Evolutionary conservation across 2,329 filamentous ascomycete genomes (phyloP), one percentile per base, ranked within the genome.

Genomic region (Coniella lustricola): DNA sequence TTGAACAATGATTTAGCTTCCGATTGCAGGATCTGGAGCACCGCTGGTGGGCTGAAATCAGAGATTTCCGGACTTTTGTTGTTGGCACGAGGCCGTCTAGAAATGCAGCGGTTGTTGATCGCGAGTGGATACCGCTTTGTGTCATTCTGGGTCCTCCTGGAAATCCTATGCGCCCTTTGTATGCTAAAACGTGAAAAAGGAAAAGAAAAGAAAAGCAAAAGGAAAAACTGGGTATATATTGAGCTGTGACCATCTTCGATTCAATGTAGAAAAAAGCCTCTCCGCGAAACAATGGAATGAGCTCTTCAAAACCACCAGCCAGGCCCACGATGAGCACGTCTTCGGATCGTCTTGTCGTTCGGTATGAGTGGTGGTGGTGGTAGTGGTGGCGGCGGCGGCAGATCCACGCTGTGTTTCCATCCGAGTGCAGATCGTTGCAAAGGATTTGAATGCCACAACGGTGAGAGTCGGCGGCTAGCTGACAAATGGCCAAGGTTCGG

Each of bases 191-290:
- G 25, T 29, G 10, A 40, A 14, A 34, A 25, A n/a, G n/a, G n/a
- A n/a, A n/a, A n/a, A n/a, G n/a, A n/a, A n/a, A n/a, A n/a, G n/a
- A n/a, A n/a, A n/a, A n/a, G n/a, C n/a, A 12, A 31, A 37, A 29
- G 36, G 44, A 45, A 35, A 34, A 46, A 42, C 43, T 21, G 48
- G 50, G 50, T 53, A 53, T 50, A 40, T 34, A 50, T 47, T 33
- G 43, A 39, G 32, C 47, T 40, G 18, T 16, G 31, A 20, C 34
- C 46, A 29, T 29, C 20, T 42, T 25, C 9, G 17, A n/a, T n/a
- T 14, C 12, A 25, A 29, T 10, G 25, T 29, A 17, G 20, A 36
- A 22, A 37, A 21, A 25, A 25, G 17, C 34, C 39, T 39, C 16
- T 38, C 25, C n/a, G 14, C n/a, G 38, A 12, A 32, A 38, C 38